These are phyloP conservation scores for Nakazawaea populi DNA, from an alignment of 805 yeast species.

Conservation along the genomic window DNA sequence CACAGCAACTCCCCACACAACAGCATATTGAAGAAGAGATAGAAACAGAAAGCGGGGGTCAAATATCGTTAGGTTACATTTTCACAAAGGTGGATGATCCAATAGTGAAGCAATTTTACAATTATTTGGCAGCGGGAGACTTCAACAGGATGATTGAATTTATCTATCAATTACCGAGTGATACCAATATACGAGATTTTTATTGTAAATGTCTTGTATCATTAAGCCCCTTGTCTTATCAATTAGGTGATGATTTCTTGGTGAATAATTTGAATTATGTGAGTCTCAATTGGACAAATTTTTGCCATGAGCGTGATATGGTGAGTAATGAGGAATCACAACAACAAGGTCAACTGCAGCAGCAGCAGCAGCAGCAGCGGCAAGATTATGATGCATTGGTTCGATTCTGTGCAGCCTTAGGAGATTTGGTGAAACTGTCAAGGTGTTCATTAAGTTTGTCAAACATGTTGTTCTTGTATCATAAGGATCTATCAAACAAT, in stretches of 20 bases:
- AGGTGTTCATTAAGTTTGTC: conserved; percentile 7
- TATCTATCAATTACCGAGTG: neutral
- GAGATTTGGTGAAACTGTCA: conserved; percentile 2
- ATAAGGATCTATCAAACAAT: neutral
- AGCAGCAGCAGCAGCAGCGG: too few relatives aligned
- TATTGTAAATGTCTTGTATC: neutral
- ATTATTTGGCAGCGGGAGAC: neutral
- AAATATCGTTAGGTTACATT: neutral
- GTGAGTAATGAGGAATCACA: too few relatives aligned
- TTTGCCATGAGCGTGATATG: neutral
- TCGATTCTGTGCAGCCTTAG: neutral
- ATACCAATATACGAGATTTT: neutral
- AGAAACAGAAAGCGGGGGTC: too few relatives aligned
- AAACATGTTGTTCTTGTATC: neutral
- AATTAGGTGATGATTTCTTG: conserved; percentile 2
- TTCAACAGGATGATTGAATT: neutral
- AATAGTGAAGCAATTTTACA: neutral
- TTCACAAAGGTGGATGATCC: neutral
- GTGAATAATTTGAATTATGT: conserved; percentile 4
- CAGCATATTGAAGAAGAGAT: too few relatives aligned
- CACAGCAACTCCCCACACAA: too few relatives aligned
- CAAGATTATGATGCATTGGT: neutral
- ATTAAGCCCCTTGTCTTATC: conserved; percentile 7
- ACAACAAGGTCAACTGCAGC: neutral
- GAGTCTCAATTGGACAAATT: neutral